Percentiles rank a stretch among this genome's conserved stretches.
Evolutionary conservation across 2,329 filamentous ascomycete genomes (phyloP).

Genomic region (Teratosphaeria epicoccoides): DNA sequence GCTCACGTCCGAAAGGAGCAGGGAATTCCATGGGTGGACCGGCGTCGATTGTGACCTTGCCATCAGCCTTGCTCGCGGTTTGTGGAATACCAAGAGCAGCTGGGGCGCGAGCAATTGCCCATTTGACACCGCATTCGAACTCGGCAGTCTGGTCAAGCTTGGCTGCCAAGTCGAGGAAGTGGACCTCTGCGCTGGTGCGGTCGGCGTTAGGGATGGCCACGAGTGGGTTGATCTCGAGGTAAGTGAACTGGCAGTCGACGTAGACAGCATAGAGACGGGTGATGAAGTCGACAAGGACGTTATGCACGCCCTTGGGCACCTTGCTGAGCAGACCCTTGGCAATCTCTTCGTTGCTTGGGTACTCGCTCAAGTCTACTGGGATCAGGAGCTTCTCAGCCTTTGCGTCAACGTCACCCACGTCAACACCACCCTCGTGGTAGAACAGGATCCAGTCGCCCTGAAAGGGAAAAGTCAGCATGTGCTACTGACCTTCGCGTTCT

Average conservation of each 20-base stretch:
- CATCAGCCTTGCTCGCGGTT: constrained; percentile 43
- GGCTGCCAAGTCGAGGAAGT: constrained; percentile 97
- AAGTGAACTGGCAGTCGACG: constrained; percentile 99
- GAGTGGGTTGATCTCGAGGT: constrained; percentile 98
- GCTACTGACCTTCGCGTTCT: not conserved
- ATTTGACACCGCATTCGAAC: constrained; percentile 98
- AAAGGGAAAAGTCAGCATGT: constrained; percentile 22
- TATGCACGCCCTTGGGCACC: constrained; percentile 90
- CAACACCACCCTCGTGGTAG: constrained; percentile 98
- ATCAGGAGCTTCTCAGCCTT: constrained; percentile 99
- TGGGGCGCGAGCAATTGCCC: constrained; percentile 89
- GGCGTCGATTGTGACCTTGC: constrained; percentile 86
- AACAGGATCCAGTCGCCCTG: constrained; percentile 99
- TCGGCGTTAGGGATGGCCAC: constrained; percentile 94
- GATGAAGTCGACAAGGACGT: constrained; percentile 98
- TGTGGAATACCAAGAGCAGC: constrained; percentile 74
- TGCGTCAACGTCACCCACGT: constrained; percentile 96
- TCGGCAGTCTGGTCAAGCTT: constrained; percentile 99
- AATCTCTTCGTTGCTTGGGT: constrained; percentile 92
- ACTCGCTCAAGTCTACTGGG: constrained; percentile 86
- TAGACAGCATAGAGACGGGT: constrained; percentile 96
- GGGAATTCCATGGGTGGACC: constrained; percentile 98
- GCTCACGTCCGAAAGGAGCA: constrained; percentile 94
- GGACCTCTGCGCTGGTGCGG: constrained; percentile 81
- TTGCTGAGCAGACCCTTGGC: constrained; percentile 77